These are phyloP conservation scores for Leersia perrieri DNA, from an alignment of 176 grass and related monocot genomes.

Conservation along the genomic window DNA sequence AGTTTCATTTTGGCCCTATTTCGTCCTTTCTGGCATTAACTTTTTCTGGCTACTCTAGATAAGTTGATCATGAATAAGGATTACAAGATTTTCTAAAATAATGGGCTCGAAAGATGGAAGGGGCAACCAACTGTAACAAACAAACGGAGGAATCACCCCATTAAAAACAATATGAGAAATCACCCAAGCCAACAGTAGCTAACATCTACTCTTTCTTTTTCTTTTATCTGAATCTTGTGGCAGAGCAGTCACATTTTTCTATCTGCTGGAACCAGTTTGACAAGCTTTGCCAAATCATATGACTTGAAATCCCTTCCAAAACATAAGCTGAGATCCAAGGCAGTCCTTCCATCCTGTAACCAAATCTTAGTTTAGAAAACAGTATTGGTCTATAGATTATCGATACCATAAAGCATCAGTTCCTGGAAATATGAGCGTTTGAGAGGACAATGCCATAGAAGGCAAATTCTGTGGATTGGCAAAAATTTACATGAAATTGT, in stretches of 20 bases:
- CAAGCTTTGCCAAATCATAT: slow-evolving; percentile 85
- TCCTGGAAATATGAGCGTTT: background rate
- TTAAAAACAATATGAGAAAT: background rate
- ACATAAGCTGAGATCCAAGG: slow-evolving; percentile 88
- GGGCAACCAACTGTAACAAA: background rate
- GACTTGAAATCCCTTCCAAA: slow-evolving; percentile 97
- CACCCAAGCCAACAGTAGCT: background rate
- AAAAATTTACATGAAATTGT: slow-evolving; percentile 15
- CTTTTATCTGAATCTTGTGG: background rate
- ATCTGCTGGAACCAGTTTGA: slow-evolving; percentile 81
- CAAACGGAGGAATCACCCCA: background rate
- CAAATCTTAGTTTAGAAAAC: slow-evolving; percentile 9
- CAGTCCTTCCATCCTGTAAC: slow-evolving; percentile 75
- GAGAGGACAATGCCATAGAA: background rate
- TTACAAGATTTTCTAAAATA: background rate
- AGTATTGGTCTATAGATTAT: background rate
- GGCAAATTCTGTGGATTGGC: background rate
- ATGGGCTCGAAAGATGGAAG: background rate
- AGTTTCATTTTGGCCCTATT: background rate
- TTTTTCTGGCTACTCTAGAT: background rate
- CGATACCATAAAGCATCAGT: background rate
- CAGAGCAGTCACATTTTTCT: slow-evolving; percentile 36
- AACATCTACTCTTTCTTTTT: background rate
- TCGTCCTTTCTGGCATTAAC: background rate
- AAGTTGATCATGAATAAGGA: background rate